Conservation (phyloP, 1,139 yeast species). For the Debaryomyces singareniensis region DNA sequence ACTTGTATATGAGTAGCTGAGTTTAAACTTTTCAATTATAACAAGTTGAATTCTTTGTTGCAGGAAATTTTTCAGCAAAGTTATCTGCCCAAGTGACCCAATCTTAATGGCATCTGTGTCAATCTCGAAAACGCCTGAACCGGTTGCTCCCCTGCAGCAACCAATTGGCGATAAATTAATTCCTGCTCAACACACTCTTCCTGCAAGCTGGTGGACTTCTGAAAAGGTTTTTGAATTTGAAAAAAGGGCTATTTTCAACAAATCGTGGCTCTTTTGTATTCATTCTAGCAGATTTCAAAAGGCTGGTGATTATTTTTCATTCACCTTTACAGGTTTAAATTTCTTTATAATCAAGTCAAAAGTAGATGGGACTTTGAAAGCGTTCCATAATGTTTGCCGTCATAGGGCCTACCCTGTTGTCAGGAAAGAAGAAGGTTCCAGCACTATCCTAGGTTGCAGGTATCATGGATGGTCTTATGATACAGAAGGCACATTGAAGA, state of each 20-base stretch:
- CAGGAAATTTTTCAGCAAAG: no score
- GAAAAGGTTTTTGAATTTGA: slow-evolving; percentile 52
- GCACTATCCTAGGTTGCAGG: slow-evolving; percentile 51
- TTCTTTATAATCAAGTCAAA: slow-evolving; percentile 52
- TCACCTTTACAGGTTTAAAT: slow-evolving; percentile 45
- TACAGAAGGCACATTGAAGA: slow-evolving; percentile 49
- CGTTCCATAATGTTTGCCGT: slow-evolving; percentile 59
- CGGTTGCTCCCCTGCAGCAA: slow-evolving; percentile 23
- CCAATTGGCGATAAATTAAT: slow-evolving; percentile 16
- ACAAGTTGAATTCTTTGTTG: no score
- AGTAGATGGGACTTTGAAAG: slow-evolving; percentile 42
- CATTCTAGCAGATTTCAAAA: slow-evolving; percentile 46
- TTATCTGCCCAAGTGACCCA: no score
- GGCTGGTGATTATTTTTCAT: slow-evolving; percentile 52
- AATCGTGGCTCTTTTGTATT: slow-evolving; percentile 50
- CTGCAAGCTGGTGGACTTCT: slow-evolving; percentile 63
- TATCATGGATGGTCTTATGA: slow-evolving; percentile 66
- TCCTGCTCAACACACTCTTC: slow-evolving; percentile 53
- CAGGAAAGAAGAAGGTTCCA: slow-evolving; percentile 51
- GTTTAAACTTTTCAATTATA: no score
- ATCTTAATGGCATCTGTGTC: slow-evolving; percentile 12
- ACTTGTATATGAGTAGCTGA: no score
- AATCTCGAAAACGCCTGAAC: slow-evolving; percentile 9
- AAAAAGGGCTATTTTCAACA: slow-evolving; percentile 49
- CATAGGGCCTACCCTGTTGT: slow-evolving; percentile 60